Conservation (phyloP, 1,284 basidiomycete genomes). For the Malassezia vespertilionis region DNA sequence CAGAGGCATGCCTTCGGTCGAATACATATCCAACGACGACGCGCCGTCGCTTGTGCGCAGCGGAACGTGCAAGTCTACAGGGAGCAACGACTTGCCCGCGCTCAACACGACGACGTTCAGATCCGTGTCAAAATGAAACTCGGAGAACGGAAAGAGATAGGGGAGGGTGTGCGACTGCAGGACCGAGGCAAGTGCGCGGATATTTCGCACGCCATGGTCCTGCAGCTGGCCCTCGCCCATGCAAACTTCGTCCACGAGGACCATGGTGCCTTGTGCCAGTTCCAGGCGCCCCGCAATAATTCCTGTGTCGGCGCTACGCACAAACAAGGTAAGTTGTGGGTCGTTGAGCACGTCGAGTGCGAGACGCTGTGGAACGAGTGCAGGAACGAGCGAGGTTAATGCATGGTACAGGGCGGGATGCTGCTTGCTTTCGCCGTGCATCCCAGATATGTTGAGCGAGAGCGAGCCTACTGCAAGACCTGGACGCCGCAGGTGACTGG, state of each 20-base stretch:
- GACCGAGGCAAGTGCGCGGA: constrained; percentile 60
- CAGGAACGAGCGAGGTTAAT: constrained; percentile 53
- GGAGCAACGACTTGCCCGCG: constrained; percentile 53
- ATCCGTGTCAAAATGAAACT: constrained; percentile 65
- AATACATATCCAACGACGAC: no score
- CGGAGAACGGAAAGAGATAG: constrained; percentile 68
- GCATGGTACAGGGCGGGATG: constrained; percentile 53
- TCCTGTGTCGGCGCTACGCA: constrained; percentile 59
- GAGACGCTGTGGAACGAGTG: constrained; percentile 53
- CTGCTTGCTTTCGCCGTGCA: constrained; percentile 53
- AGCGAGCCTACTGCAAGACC: constrained; percentile 59
- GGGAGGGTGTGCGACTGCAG: constrained; percentile 61
- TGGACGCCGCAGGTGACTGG: constrained; percentile 60
- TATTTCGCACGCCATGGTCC: constrained; percentile 56
- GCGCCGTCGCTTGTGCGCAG: constrained; percentile 6
- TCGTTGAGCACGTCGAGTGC: constrained; percentile 53
- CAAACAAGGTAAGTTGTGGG: constrained; percentile 38
- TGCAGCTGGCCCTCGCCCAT: constrained; percentile 60
- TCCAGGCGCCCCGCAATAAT: constrained; percentile 66
- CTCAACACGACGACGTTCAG: constrained; percentile 58
- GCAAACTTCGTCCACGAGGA: constrained; percentile 60
- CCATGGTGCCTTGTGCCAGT: constrained; percentile 56
- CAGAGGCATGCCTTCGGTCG: no score
- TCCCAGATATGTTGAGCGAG: constrained; percentile 53
- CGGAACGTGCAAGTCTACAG: constrained; percentile 38